Evolutionary conservation across 192 early-diverging fungal genomes (phyloP), one percentile per base, ranked within the genome.

Genomic region (Backusella macrospora): DNA sequence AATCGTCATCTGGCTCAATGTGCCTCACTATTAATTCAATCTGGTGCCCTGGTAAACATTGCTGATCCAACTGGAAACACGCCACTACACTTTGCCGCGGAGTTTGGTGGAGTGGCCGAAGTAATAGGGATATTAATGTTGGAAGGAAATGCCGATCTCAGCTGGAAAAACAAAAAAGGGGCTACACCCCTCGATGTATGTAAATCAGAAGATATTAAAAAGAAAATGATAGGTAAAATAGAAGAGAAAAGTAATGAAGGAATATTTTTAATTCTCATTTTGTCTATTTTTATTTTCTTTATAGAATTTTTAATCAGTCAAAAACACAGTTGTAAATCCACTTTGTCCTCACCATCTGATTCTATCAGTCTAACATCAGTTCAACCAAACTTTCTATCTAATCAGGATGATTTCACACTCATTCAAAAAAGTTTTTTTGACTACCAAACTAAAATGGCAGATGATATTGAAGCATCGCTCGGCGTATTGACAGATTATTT

Each of bases 81-180:
- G 4, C 81, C 85, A 52, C 45, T 86, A 10, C 85, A 86, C 62
- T 86, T 84, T 68, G 85, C 85, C 16, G 79, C 84, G 21, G 85
- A 86, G 52, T 84, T 81, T 65, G 83, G 85, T 14, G 74, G 80
- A 34, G 73, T 86, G 2, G 40, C 77, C 26, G 83, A 86, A 49
- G 83, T 86, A 40, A 68, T 86, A 2, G 73, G 73, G 9, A 81
- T 86, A 2, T 52, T 86, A 23, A 76, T 86, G 3, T 62, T 78
- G 18, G 82, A 84, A 62, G 85, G 85, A 2, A 55, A 76, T 8
- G 85, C 85, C 2, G 80, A 84, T 75, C 74, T 86, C 13, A 72
- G 73, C 40, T 68, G 73, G 7, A 81, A 82, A 16, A 86, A 86
- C 66, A 82, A 79, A 39, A 86, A 82, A 34, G 81, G 81, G 26